These are phyloP conservation scores for Inonotus obliquus DNA, from an alignment of 1,284 basidiomycete genomes.

Conservation along the genomic window DNA sequence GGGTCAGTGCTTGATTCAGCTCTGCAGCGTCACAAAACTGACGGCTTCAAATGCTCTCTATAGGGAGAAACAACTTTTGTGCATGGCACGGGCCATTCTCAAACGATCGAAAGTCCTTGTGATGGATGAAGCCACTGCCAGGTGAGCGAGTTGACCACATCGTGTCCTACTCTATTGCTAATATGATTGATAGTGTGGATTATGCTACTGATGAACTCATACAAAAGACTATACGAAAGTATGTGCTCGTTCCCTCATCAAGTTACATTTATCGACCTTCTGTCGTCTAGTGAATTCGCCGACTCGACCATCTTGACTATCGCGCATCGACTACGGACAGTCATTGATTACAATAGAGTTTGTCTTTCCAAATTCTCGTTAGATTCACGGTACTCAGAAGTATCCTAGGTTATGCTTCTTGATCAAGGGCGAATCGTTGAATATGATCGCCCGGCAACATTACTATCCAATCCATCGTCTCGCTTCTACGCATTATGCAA, in stretches of 20 bases:
- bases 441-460: conserved; percentile 69
- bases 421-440: conserved; percentile 83
- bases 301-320: conserved; percentile 56
- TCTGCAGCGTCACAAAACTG: neutral
- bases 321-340: conserved; percentile 63
- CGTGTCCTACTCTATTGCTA: neutral
- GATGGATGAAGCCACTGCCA: conserved; percentile 62
- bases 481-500: conserved; percentile 78
- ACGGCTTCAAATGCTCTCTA: no score
- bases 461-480: conserved; percentile 65
- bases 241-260: conserved; percentile 23
- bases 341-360: conserved; percentile 57
- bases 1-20: conserved; percentile 46
- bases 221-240: conserved; percentile 71
- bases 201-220: conserved; percentile 78
- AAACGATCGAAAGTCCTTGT: conserved; percentile 52
- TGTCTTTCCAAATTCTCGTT: conserved; percentile 22
- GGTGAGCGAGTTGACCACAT: neutral
- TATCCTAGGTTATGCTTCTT: conserved; percentile 70
- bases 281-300: conserved; percentile 42
- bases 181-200: conserved; percentile 47
- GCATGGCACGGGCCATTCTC: conserved; percentile 62
- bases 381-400: neutral
- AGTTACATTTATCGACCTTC: neutral
- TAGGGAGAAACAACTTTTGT: conserved; percentile 60